Evolutionary conservation across 2,329 filamentous ascomycete species (phyloP).

Genomic region (Dactylellina cionopaga): DNA sequence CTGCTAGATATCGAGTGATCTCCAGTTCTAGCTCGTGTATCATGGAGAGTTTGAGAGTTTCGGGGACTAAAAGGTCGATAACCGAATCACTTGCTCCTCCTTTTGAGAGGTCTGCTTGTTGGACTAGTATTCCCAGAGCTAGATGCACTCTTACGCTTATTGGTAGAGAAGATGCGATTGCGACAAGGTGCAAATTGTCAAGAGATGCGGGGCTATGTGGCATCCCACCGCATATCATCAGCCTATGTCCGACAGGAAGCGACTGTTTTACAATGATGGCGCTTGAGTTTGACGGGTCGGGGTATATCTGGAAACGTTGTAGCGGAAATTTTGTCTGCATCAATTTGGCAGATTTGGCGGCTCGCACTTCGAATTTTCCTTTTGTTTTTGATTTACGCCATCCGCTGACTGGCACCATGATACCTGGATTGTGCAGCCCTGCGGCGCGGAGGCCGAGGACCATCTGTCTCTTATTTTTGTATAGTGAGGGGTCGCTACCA

Average conservation of each 20-base stretch:
- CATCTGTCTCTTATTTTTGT: constrained; percentile 11
- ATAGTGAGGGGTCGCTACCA: background rate
- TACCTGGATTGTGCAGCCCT: constrained; percentile 7
- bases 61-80: background rate
- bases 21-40: constrained; percentile 25
- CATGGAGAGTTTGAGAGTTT: constrained; percentile 9
- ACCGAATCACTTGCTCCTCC: background rate
- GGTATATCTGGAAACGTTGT: constrained; percentile 24
- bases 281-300: background rate
- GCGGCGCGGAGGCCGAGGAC: constrained; percentile 12
- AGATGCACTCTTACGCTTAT: background rate
- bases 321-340: constrained; percentile 22
- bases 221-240: constrained; percentile 12
- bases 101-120: background rate
- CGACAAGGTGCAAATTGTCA: constrained; percentile 12
- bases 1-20: constrained; percentile 2
- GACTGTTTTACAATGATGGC: constrained; percentile 9
- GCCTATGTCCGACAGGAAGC: background rate
- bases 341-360: constrained; percentile 9
- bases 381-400: constrained; percentile 1
- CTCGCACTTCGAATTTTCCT: constrained; percentile 13
- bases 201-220: background rate
- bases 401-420: background rate
- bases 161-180: constrained; percentile 1
- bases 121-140: background rate